These are phyloP conservation scores for Amaranthus hypochondriacus DNA, from an alignment of 148 eudicot genomes.

Conservation along the genomic window DNA sequence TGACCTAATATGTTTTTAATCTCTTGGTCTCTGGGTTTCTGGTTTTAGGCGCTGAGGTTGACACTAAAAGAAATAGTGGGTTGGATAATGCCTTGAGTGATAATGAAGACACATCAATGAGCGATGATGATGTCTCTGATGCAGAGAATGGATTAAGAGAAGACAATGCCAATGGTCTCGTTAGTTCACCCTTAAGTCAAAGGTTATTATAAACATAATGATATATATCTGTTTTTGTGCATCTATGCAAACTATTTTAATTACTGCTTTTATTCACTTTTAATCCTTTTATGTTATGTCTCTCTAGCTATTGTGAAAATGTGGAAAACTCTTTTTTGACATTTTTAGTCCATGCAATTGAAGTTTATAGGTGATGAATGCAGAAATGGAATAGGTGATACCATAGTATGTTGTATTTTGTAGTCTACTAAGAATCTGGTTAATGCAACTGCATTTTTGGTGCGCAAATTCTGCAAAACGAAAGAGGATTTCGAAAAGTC, in stretches of 20 bases:
- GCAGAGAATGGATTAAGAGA: conserved; percentile 12
- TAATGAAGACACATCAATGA: conserved; percentile 42
- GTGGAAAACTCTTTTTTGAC: background rate
- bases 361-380: background rate
- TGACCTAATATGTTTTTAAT: conserved; percentile 1
- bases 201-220: conserved; percentile 36
- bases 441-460: background rate
- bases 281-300: background rate
- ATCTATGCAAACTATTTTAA: background rate
- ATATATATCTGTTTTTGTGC: background rate
- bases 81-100: conserved; percentile 35
- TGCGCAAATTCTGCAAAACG: background rate
- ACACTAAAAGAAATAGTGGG: conserved; percentile 20
- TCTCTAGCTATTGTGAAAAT: background rate
- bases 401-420: background rate
- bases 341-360: background rate
- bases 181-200: conserved; percentile 33
- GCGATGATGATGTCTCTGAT: conserved; percentile 32
- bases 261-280: background rate
- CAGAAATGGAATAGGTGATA: background rate
- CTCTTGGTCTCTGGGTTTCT: background rate
- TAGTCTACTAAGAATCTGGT: background rate
- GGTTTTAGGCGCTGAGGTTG: conserved; percentile 27
- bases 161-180: conserved; percentile 26
- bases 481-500: background rate